phyloP scores from a whole-genome alignment of 345 rosid species.

The Ricinus communis region DNA sequence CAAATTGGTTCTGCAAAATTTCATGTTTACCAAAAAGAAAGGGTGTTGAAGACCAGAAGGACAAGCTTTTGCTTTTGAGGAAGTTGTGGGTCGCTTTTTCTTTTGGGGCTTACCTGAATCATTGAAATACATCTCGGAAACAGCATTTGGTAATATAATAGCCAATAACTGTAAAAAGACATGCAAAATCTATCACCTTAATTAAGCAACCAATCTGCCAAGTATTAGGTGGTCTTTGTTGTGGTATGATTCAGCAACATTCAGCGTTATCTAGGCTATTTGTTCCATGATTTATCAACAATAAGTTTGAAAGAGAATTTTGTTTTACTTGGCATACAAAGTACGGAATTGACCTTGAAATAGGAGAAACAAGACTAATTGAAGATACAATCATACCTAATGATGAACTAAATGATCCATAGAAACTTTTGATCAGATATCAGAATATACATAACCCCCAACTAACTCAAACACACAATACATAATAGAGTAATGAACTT shows the following conservation, averaged over 20 bases:
- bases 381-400: not conserved
- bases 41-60: not conserved
- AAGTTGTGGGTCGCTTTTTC: not conserved
- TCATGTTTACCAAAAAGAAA: constrained; percentile 3
- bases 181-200: not conserved
- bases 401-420: not conserved
- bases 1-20: too few relatives aligned
- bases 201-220: not conserved
- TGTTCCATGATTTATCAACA: not conserved
- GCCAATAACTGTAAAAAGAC: not conserved
- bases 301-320: not conserved
- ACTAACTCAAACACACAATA: not conserved
- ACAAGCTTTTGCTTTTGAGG: not conserved
- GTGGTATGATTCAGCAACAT: not conserved
- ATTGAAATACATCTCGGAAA: not conserved
- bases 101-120: constrained; percentile 11
- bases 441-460: not conserved
- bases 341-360: not conserved
- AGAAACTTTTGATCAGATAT: not conserved
- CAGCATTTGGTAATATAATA: not conserved
- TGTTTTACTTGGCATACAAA: not conserved
- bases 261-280: not conserved
- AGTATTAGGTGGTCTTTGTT: not conserved
- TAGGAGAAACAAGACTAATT: not conserved
- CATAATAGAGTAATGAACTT: not conserved